phyloP scores from a whole-genome alignment of 495 filamentous ascomycete species.

The Penicillium subrubescens region DNA sequence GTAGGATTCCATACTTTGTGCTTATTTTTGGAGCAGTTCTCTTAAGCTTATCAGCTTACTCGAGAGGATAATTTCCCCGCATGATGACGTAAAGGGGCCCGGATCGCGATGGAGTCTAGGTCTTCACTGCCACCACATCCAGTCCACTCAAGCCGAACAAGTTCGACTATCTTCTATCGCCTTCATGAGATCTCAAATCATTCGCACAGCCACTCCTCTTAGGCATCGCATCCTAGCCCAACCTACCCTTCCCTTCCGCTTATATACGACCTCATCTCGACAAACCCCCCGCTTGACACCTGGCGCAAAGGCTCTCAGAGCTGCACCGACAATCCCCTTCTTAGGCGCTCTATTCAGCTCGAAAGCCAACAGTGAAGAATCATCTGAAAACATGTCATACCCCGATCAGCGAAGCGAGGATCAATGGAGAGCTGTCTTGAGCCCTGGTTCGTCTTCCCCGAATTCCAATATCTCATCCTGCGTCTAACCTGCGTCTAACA shows the following conservation, averaged over 20 bases:
- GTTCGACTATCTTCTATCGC: not conserved
- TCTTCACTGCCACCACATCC: not conserved
- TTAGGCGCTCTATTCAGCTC: conserved; percentile 77
- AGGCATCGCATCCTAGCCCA: conserved; percentile 21
- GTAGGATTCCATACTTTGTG: not conserved
- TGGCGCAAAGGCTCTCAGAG: conserved; percentile 45
- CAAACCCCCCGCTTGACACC: conserved; percentile 36
- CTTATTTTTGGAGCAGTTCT: not conserved
- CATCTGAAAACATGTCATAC: conserved; percentile 66
- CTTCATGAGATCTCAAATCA: conserved; percentile 34
- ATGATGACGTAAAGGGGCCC: conserved; percentile 30
- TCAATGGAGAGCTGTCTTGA: conserved; percentile 87
- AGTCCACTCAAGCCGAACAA: not conserved
- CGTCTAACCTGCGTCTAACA: conserved; percentile 20
- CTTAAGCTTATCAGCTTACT: not conserved
- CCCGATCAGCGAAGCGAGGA: conserved; percentile 77
- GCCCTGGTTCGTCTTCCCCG: conserved; percentile 56
- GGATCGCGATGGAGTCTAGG: not conserved
- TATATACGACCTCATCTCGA: conserved; percentile 24
- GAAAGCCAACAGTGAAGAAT: conserved; percentile 38
- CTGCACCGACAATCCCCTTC: conserved; percentile 76
- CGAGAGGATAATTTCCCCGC: conserved; percentile 18
- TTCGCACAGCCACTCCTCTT: conserved; percentile 51
- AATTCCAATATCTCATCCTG: not conserved
- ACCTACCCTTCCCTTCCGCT: conserved; percentile 32